A percentile compares a stretch with the other conserved stretches of the same genome.
Conservation (phyloP, 2,329 filamentous ascomycete species). For the Aspergillus versicolor region DNA sequence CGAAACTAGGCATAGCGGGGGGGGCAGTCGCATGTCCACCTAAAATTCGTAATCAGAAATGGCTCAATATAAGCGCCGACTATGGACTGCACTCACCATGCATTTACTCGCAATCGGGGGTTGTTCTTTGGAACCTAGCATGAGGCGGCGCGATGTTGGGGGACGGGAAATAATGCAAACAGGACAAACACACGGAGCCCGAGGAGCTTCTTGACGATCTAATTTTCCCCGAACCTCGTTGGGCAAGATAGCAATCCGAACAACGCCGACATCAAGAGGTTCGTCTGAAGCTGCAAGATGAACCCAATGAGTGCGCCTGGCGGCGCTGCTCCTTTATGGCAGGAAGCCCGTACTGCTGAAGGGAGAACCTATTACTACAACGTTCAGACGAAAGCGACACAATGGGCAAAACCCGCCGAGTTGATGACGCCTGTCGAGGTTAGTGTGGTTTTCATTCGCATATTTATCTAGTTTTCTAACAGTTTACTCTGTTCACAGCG, state of each 20-base stretch:
- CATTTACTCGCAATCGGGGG: background rate
- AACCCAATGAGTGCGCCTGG: conserved; percentile 61
- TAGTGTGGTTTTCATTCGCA: conserved; percentile 24
- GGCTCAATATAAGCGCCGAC: background rate
- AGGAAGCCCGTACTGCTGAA: conserved; percentile 76
- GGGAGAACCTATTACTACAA: conserved; percentile 93
- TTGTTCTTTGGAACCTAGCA: background rate
- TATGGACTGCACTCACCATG: background rate
- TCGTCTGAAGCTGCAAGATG: conserved; percentile 21
- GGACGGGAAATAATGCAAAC: conserved; percentile 23
- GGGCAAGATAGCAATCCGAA: conserved; percentile 2
- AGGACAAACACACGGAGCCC: conserved; percentile 25
- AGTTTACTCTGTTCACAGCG: conserved; percentile 52
- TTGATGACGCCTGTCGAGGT: conserved; percentile 83
- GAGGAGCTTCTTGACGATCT: conserved; percentile 23
- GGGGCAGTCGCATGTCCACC: conserved; percentile 25
- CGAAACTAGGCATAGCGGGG: conserved; percentile 35
- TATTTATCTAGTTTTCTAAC: background rate
- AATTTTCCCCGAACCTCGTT: conserved; percentile 22
- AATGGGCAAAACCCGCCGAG: conserved; percentile 92
- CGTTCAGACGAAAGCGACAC: conserved; percentile 75
- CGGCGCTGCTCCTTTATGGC: conserved; percentile 63
- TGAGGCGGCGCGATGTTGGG: conserved; percentile 5
- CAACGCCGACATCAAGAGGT: conserved; percentile 7
- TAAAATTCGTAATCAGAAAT: background rate